These are phyloP conservation scores for Colletotrichum agaves DNA, from an alignment of 2,329 filamentous ascomycete species.

Conservation along the genomic window DNA sequence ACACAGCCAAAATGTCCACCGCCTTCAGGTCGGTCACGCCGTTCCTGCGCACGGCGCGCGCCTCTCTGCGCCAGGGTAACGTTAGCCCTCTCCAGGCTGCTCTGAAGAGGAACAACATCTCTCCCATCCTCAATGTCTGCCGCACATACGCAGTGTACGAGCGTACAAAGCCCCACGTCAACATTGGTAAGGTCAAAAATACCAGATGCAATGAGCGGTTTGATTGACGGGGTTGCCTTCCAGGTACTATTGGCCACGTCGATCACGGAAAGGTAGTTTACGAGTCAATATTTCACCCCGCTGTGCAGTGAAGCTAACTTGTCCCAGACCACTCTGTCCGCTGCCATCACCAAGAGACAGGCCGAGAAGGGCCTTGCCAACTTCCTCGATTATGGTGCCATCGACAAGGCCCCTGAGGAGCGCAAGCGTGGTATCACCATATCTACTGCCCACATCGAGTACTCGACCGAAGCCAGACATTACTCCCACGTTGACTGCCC, in stretches of 20 bases:
- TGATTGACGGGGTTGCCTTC: conserved; percentile 37
- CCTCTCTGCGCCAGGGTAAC: conserved; percentile 75
- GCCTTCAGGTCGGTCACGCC: conserved; percentile 82
- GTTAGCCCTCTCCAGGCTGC: conserved; percentile 82
- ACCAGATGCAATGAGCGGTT: conserved; percentile 9
- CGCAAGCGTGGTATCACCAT: conserved; percentile 99
- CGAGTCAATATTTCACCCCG: not conserved
- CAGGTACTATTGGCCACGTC: conserved; percentile 97
- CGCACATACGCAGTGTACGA: conserved; percentile 79
- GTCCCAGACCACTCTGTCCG: conserved; percentile 90
- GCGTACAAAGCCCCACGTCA: conserved; percentile 96
- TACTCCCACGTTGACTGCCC: conserved; percentile 99
- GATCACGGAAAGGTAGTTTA: conserved; percentile 93
- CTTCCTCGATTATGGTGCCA: conserved; percentile 97
- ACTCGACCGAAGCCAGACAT: conserved; percentile 91
- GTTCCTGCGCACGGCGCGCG: conserved; percentile 84
- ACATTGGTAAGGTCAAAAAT: conserved; percentile 76
- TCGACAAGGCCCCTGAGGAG: conserved; percentile 99
- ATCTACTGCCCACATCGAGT: conserved; percentile 98
- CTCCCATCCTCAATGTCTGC: conserved; percentile 73
- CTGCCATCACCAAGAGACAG: conserved; percentile 98
- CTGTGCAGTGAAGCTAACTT: conserved; percentile 35
- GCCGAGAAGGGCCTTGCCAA: conserved; percentile 92
- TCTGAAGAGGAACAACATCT: conserved; percentile 70
- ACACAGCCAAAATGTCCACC: conserved; percentile 74